Evolutionary conservation across 163 green algal genomes (phyloP).

Genomic region (Coccomyxa subellipsoidea): DNA sequence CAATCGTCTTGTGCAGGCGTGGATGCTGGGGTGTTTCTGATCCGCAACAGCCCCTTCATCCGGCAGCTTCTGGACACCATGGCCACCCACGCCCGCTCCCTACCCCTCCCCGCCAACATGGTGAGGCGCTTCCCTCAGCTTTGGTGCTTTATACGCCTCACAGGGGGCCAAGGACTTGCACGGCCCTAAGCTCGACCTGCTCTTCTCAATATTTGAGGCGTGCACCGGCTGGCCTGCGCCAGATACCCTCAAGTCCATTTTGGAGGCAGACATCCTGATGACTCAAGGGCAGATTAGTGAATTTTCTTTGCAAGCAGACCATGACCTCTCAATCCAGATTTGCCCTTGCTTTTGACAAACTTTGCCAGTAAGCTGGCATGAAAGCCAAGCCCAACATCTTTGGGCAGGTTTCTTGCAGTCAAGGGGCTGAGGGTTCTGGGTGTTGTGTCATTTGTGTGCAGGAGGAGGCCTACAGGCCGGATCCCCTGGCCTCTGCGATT

Average conservation of each 20-base stretch:
- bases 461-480: neutral
- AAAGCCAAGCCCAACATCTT: too few relatives aligned
- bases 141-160: too few relatives aligned
- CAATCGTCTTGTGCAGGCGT: neutral
- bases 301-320: neutral
- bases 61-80: neutral
- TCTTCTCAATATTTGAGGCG: slow-evolving; percentile 52
- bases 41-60: neutral
- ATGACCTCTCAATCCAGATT: neutral
- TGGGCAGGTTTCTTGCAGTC: neutral
- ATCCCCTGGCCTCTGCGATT: slow-evolving; percentile 11
- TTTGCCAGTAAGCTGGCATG: too few relatives aligned
- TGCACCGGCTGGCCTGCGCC: slow-evolving; percentile 12
- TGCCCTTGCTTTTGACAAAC: neutral
- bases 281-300: too few relatives aligned
- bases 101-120: neutral
- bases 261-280: too few relatives aligned
- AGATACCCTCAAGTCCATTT: slow-evolving; percentile 52
- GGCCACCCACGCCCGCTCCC: neutral
- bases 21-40: neutral
- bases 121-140: neutral
- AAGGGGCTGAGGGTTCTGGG: neutral
- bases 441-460: neutral
- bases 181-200: slow-evolving; percentile 45
- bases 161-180: slow-evolving; percentile 28